Evolutionary conservation across 164 flowering plant genomes (phyloP).

Genomic region (Taxillus chinensis): DNA sequence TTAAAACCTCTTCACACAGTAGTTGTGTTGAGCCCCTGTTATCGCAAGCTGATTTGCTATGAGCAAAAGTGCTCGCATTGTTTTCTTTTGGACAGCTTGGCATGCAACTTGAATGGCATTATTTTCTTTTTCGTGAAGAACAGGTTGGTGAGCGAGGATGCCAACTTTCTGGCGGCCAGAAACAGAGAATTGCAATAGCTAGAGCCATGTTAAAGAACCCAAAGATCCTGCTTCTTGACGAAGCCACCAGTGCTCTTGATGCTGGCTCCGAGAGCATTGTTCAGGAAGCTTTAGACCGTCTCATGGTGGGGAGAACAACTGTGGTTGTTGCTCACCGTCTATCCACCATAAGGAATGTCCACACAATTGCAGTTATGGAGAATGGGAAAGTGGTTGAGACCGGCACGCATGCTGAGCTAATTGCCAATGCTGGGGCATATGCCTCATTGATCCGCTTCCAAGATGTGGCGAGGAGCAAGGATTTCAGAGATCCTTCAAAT

Average conservation of each 20-base stretch:
- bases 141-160: conserved; percentile 98
- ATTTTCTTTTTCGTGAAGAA: neutral
- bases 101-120: neutral
- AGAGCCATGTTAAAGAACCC: conserved; percentile 95
- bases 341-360: conserved; percentile 88
- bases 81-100: too few species aligned
- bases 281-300: conserved; percentile 90
- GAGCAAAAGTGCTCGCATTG: too few species aligned
- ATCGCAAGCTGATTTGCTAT: too few species aligned
- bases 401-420: conserved; percentile 86
- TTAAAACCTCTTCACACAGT: too few species aligned
- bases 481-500: conserved; percentile 61
- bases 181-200: conserved; percentile 97
- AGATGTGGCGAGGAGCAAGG: conserved; percentile 72
- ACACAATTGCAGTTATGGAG: conserved; percentile 82
- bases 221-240: conserved; percentile 88
- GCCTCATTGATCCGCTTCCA: conserved; percentile 85
- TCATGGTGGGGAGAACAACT: conserved; percentile 95
- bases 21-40: too few species aligned
- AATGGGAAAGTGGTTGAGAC: conserved; percentile 91
- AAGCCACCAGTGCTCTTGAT: conserved; percentile 98
- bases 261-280: conserved; percentile 90
- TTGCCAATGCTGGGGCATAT: conserved; percentile 76
- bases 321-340: conserved; percentile 97
- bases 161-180: conserved; percentile 97